Evolutionary conservation across 352 stramenopile genomes (phyloP).

Genomic region (Globisporangium middletonii): DNA sequence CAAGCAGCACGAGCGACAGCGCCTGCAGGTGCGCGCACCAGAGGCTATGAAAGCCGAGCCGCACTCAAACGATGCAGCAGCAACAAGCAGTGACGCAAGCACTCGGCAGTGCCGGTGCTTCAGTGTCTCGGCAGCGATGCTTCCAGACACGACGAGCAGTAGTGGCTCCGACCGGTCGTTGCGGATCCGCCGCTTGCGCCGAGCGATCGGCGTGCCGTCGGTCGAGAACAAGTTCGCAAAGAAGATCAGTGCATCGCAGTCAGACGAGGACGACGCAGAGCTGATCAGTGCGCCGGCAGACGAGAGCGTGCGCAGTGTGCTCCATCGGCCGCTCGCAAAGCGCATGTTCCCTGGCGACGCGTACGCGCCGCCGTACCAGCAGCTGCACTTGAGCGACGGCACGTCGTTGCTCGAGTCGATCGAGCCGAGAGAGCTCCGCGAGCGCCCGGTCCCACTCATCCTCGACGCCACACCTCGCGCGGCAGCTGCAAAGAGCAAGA

Average conservation of each 20-base stretch:
- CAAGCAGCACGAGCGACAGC: conserved; percentile 33
- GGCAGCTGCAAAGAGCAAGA: not conserved
- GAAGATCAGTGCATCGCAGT: conserved; percentile 18
- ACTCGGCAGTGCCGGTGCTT: conserved; percentile 34
- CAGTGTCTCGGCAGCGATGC: conserved; percentile 4
- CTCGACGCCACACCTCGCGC: too few species aligned
- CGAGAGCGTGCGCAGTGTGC: conserved; percentile 17
- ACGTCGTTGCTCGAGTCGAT: conserved; percentile 46
- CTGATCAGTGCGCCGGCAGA: conserved; percentile 17
- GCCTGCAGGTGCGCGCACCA: conserved; percentile 12
- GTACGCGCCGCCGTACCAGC: conserved; percentile 32
- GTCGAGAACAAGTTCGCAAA: conserved; percentile 34
- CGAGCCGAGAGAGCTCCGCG: conserved; percentile 18
- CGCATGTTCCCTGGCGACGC: conserved; percentile 15
- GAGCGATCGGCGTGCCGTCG: conserved; percentile 31
- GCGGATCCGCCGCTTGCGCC: conserved; percentile 27
- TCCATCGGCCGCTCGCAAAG: conserved; percentile 21
- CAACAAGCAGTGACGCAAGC: not conserved
- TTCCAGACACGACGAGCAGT: not conserved
- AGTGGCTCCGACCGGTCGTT: conserved; percentile 15
- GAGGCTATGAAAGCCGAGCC: conserved; percentile 12
- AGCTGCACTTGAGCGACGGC: conserved; percentile 26
- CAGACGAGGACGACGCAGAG: conserved; percentile 18
- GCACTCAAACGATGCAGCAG: not conserved
- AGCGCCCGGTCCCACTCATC: not conserved